Base-by-base conservation (phyloP, 2,329 filamentous ascomycete species). In the Pseudocercospora ulei region DNA sequence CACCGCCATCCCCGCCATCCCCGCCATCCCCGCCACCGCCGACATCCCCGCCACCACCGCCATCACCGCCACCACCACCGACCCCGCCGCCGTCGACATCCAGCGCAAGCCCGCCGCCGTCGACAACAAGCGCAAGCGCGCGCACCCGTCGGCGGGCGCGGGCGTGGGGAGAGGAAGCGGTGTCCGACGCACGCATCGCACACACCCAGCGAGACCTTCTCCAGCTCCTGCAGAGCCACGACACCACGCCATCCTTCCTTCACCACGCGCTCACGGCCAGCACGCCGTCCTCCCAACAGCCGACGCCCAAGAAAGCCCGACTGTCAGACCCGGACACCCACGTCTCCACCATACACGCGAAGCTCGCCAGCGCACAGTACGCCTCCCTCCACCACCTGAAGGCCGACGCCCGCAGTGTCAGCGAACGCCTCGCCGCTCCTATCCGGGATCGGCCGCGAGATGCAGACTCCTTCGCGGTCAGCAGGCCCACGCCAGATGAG, bases 191-290 rank as follows among this genome's bases (percentile, higher is more conserved):
- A 43, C 44, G 23, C n/a, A 50, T 35, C 44, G 52, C 33, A 52
- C 55, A 53, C 50, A 54, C 27, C 11, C 59, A 68, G 23, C 50
- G 52, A 7, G 65, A 69, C 44, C 58, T 69, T 12, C 42, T 66
- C 7, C 55, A 59, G 9, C 54, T 69, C 1, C 47, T 69, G 18
- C 56, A 62, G 48, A 60, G 56, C 23, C 31, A 56, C 41, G 67
- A 70, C 50, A 65, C 64, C 2, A 53, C 57, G 7, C 65, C 67
- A 11, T 68, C 67, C 11, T 63, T 69, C 43, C 59, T 71, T 30
- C 46, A 63, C 18, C 57, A 62, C 38, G 46, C 60, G 11, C 48
- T 68, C 56, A 38, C 45, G 51, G 36, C 33, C 37, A 16, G 16
- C 7, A 33, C 20, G 23, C 28, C 35, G 17, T 30, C 37, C 4